Evolutionary conservation across 129 eudicot species (phyloP).

Genomic region (Scalesia atractyloides): DNA sequence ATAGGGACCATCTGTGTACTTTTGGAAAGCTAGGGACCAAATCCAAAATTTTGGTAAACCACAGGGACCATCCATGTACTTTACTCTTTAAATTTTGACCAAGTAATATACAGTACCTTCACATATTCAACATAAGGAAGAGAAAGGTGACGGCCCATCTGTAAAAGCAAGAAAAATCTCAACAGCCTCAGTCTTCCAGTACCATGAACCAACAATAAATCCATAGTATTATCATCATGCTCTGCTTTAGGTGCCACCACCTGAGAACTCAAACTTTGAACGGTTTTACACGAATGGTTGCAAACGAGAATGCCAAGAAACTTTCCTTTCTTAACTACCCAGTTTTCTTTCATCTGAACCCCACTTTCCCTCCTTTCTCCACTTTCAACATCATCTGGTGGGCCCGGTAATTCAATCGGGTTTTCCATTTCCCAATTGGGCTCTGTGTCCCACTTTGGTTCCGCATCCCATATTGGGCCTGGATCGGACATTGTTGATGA

Average conservation of each 20-base stretch:
- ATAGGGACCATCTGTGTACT: no score
- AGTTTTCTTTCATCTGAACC: constrained; percentile 54
- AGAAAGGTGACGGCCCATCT: constrained; percentile 84
- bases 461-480: constrained; percentile 97
- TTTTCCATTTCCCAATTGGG: constrained; percentile 78
- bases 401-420: constrained; percentile 77
- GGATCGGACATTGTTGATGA: constrained; percentile 98
- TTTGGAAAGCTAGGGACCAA: no score
- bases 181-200: constrained; percentile 77
- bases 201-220: constrained; percentile 89
- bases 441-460: constrained; percentile 94
- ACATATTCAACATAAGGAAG: constrained; percentile 92
- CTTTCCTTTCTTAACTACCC: constrained; percentile 78
- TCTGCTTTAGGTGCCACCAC: constrained; percentile 98
- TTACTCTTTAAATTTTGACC: not conserved
- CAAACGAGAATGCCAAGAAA: constrained; percentile 94
- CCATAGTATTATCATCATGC: constrained; percentile 87
- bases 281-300: constrained; percentile 95
- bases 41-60: no score
- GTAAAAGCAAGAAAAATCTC: constrained; percentile 75
- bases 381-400: constrained; percentile 46
- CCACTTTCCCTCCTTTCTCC: constrained; percentile 40
- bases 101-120: constrained; percentile 56
- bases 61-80: no score
- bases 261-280: constrained; percentile 96